phyloP scores from a whole-genome alignment of 2,329 filamentous ascomycete species.

The Triangularia setosa region DNA sequence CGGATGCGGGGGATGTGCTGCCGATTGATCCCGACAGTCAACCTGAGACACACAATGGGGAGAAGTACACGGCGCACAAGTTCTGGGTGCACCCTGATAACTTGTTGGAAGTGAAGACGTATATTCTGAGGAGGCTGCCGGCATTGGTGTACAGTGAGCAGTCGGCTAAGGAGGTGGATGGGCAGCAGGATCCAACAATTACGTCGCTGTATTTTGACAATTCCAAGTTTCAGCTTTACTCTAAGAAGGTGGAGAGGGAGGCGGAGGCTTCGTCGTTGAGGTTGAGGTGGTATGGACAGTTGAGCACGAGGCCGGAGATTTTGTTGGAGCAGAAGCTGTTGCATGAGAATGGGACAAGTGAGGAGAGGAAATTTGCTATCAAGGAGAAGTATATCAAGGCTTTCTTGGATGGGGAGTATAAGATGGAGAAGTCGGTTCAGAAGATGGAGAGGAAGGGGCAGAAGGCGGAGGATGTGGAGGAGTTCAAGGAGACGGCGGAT shows the following conservation, averaged over 20 bases:
- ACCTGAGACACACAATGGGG: constrained; percentile 58
- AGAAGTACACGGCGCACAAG: constrained; percentile 81
- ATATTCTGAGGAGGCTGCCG: constrained; percentile 85
- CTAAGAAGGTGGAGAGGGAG: constrained; percentile 73
- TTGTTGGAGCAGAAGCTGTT: constrained; percentile 87
- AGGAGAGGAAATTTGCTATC: constrained; percentile 75
- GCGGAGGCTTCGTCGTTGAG: constrained; percentile 77
- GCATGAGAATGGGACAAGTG: constrained; percentile 69
- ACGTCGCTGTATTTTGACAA: constrained; percentile 97
- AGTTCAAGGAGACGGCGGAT: constrained; percentile 67
- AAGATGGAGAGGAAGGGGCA: constrained; percentile 80
- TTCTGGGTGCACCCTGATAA: constrained; percentile 98
- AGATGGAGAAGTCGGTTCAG: constrained; percentile 83
- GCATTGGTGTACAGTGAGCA: constrained; percentile 91
- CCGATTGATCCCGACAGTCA: constrained; percentile 48
- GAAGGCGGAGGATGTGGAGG: constrained; percentile 60
- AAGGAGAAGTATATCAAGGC: constrained; percentile 92
- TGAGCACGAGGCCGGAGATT: constrained; percentile 74
- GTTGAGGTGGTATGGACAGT: constrained; percentile 85
- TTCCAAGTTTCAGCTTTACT: constrained; percentile 78
- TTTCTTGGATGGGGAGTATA: constrained; percentile 83
- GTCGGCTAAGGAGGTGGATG: constrained; percentile 75
- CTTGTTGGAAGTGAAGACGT: constrained; percentile 92
- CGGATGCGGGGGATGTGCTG: constrained; percentile 35
- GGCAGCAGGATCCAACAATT: constrained; percentile 79